Base-by-base conservation (phyloP, 495 filamentous ascomycete genomes). In the Penicillium crystallinum region DNA sequence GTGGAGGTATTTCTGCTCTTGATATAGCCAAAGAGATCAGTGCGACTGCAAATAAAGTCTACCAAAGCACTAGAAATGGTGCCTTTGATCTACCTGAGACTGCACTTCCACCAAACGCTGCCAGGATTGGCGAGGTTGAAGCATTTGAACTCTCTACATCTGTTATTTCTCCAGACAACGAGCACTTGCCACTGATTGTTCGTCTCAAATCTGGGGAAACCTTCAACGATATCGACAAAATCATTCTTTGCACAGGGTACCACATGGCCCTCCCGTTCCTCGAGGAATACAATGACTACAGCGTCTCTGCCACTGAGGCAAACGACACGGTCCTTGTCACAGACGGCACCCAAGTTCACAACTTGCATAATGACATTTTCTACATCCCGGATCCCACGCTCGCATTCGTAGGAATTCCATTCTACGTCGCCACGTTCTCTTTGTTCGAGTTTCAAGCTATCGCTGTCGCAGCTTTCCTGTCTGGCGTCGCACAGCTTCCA, bases 401-500 rank as follows among this genome's bases (percentile, higher is more conserved):
- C 12, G 74, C 73, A 0, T 85, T 87, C 55, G 67, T 87, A 7
- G 83, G 84, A 0, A 71, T 83, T 0, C 77, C 82, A 0, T 82
- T 80, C 59, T 76, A 82, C 39, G 78, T 77, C 0, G 80, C 81
- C 0, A 82, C 82, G 0, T 87, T 86, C 51, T 78, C 82, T 0
- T 67, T 85, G 7, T 85, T 84, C 44, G 84, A 87, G 54, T 83
- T 82, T 57, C 84, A 87, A 52, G 81, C 81, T 3, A 81, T 83
- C 44, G 79, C 74, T 1, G 68, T 80, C 1, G 72, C 82, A 8
- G 76, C 78, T 6, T 77, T 84, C 0, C 74, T 86, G 33, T 66
- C 80, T 3, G 80, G 78, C 0, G 65, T 71, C 31, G 77, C 74
- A 0, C 47, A 57, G 9, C 61, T 88, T 2, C 85, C 84, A 0